Evolutionary conservation across 1,284 basidiomycete genomes (phyloP).

Genomic region (Inonotus obliquus): DNA sequence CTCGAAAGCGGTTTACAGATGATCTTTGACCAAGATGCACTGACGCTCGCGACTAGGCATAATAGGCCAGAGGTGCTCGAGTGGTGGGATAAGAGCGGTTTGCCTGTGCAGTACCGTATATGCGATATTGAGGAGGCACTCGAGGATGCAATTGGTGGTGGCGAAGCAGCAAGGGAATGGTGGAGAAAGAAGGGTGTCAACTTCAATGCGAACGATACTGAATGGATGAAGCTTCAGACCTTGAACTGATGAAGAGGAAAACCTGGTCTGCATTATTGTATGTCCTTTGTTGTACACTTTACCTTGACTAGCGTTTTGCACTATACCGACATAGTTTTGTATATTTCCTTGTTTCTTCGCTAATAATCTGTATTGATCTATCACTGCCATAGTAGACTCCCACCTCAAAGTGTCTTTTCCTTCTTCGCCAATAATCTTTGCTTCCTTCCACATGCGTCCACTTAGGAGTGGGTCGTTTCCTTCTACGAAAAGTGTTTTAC

Average conservation of each 20-base stretch:
- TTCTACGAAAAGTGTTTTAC: too few relatives aligned
- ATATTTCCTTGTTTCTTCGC: neutral
- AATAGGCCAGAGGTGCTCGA: constrained; percentile 76
- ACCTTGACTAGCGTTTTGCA: neutral
- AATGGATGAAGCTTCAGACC: constrained; percentile 77
- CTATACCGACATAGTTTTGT: neutral
- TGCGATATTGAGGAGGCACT: constrained; percentile 84
- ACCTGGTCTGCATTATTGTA: neutral
- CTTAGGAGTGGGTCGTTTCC: too few relatives aligned
- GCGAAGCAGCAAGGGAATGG: constrained; percentile 66
- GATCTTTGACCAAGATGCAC: constrained; percentile 72
- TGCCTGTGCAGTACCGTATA: constrained; percentile 76
- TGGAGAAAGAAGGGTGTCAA: constrained; percentile 75
- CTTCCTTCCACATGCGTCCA: too few relatives aligned
- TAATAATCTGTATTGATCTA: neutral
- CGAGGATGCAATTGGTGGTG: constrained; percentile 76
- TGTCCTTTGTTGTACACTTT: neutral
- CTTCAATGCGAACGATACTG: constrained; percentile 73
- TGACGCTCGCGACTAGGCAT: constrained; percentile 73
- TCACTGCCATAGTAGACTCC: neutral
- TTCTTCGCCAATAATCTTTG: too few relatives aligned
- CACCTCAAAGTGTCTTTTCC: too few relatives aligned
- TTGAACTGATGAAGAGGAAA: constrained; percentile 43
- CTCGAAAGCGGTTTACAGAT: constrained; percentile 67
- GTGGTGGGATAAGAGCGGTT: constrained; percentile 77